Evolutionary conservation across 768 basidiomycete species (phyloP).

Genomic region (Auricularia heimuer): DNA sequence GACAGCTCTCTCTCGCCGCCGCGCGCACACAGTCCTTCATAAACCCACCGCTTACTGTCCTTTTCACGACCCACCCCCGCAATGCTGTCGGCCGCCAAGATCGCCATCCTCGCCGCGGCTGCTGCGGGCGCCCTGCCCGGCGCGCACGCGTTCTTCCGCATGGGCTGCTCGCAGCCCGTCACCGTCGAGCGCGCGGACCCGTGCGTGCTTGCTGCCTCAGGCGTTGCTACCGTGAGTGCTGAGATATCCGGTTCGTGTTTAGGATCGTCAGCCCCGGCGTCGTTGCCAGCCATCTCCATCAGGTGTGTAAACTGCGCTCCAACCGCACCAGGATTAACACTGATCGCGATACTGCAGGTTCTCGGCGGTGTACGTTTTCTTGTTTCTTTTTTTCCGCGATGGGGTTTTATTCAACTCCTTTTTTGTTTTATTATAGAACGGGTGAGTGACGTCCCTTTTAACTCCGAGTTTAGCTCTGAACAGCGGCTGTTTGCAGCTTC

Average conservation of each 20-base stretch:
- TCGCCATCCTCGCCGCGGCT: neutral
- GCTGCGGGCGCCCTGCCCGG: neutral
- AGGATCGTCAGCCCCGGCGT: constrained; percentile 7
- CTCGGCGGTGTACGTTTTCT: neutral
- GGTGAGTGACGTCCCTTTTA: neutral
- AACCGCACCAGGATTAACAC: neutral
- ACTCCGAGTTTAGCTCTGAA: neutral
- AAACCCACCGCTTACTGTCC: too few relatives aligned
- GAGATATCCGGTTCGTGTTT: neutral
- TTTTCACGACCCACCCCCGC: too few relatives aligned
- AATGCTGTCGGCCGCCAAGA: too few relatives aligned
- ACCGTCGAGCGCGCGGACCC: constrained; percentile 5
- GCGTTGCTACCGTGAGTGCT: neutral
- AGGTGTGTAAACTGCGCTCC: neutral
- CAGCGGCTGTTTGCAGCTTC: neutral
- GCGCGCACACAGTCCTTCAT: too few relatives aligned
- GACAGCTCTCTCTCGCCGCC: too few relatives aligned
- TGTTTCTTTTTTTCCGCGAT: neutral
- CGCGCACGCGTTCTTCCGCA: constrained; percentile 7
- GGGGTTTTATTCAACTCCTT: neutral
- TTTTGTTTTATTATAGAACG: neutral
- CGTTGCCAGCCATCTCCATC: constrained; percentile 5
- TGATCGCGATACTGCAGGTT: neutral
- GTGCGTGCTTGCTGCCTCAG: neutral
- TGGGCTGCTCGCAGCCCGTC: constrained; percentile 7